Conservation (phyloP, 139 green algal genomes). For the Microglena sp. region DNA sequence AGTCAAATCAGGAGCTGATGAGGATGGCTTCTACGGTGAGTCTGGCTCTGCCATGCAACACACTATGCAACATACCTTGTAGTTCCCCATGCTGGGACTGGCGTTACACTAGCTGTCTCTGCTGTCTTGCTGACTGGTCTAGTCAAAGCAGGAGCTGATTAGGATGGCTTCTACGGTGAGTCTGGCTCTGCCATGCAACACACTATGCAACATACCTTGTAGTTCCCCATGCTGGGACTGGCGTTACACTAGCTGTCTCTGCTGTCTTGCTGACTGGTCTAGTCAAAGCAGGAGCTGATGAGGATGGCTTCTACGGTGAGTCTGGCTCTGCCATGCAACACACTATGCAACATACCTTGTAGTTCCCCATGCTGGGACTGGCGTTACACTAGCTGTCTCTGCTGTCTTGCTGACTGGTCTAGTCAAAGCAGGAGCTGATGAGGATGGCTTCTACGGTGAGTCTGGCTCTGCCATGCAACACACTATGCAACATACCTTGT, state of each 20-base stretch:
- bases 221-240: constrained; percentile 41
- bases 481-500: constrained; percentile 4
- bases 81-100: constrained; percentile 41
- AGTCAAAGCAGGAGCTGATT: neutral
- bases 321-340: too few species aligned
- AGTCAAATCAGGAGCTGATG: neutral
- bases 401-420: constrained; percentile 17
- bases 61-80: constrained; percentile 4
- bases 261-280: constrained; percentile 17
- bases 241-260: constrained; percentile 27
- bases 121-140: constrained; percentile 17
- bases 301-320: neutral
- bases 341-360: constrained; percentile 4
- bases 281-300: neutral
- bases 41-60: too few species aligned
- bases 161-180: neutral
- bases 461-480: too few species aligned
- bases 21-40: neutral
- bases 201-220: constrained; percentile 4
- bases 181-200: too few species aligned
- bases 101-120: constrained; percentile 27
- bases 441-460: neutral
- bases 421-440: neutral
- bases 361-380: constrained; percentile 41
- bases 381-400: constrained; percentile 27